Base-by-base conservation (phyloP, 768 basidiomycete species). In the Psilocybe cyanescens region DNA sequence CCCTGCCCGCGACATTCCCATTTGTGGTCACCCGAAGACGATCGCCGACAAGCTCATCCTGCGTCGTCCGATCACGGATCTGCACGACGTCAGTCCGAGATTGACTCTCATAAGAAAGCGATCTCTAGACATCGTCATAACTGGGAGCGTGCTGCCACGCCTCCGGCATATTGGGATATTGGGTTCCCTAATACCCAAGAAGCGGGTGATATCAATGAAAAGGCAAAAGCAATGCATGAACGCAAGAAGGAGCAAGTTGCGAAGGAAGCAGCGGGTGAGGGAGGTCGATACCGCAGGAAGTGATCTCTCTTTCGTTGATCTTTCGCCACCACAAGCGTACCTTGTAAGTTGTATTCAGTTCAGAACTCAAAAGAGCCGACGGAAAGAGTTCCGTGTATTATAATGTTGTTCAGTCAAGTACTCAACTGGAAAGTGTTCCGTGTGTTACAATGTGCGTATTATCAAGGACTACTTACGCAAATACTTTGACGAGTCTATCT, bases 131-230 rank as follows among this genome's bases (percentile, higher is more conserved):
- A 93, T 71, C 81, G 90, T 14, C 81, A 87, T 60, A 81, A 87
- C 17, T 94, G 90, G 91, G 80, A 79, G 30, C 81, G 86, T 49
- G 81, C 87, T 1, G 82, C 79, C 53, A 95, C 93, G 1, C 95
- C 95, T 9, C 94, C 93, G 0, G 87, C 86, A 14, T 97, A 92
- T 74, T 96, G 94, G 92, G 81, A 89, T 58, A 95, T 96, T 59
- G 94, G 91, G 1, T 96, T 98, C 71, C 95, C 95, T 1, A 79
- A 81, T 65, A 95, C 95, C 3, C 95, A 96, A 72, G 86, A 93
- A 69, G 88, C 86, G 14, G 82, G 79, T 49, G 81, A 81, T 57
- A 95, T 97, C 67, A 97, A 97, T 72, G 75, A 78, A 61, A 76
- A 77, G 59, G 95, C 95, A 8, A 81, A 80, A 59, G 83, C 84